Evolutionary conservation across 192 early-diverging fungal species (phyloP).

Genomic region (Podila minutissima): DNA sequence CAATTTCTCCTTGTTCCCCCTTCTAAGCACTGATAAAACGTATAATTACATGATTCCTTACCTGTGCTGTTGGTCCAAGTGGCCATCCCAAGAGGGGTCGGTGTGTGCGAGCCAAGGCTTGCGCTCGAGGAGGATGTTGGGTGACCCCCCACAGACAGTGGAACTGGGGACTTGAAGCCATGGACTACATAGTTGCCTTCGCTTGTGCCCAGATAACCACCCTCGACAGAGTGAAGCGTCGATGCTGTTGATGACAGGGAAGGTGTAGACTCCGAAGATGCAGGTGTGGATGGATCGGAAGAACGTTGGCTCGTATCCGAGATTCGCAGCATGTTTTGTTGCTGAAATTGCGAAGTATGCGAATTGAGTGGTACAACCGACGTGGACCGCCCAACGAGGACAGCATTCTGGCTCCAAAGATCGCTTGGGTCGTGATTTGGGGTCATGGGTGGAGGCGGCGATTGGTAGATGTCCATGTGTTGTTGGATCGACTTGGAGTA

Average conservation of each 20-base stretch:
- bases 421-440: neutral
- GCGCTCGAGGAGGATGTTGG: too few relatives aligned
- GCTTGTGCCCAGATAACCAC: neutral
- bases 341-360: neutral
- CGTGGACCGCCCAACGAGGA: neutral
- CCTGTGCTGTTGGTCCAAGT: neutral
- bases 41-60: neutral
- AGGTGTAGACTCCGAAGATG: neutral
- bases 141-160: too few relatives aligned
- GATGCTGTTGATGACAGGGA: conserved; percentile 1
- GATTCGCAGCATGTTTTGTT: neutral
- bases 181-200: neutral
- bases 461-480: conserved; percentile 1
- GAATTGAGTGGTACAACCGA: neutral
- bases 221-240: neutral
- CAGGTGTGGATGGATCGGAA: neutral
- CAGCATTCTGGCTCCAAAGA: conserved; percentile 1
- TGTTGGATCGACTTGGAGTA: neutral
- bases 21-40: too few relatives aligned
- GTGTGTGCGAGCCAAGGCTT: neutral
- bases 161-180: too few relatives aligned
- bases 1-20: too few relatives aligned
- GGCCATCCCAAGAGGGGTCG: neutral
- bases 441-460: neutral
- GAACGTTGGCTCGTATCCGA: neutral